Evolutionary conservation across 306 rosid species (phyloP).

Genomic region (Hippophae rhamnoides): DNA sequence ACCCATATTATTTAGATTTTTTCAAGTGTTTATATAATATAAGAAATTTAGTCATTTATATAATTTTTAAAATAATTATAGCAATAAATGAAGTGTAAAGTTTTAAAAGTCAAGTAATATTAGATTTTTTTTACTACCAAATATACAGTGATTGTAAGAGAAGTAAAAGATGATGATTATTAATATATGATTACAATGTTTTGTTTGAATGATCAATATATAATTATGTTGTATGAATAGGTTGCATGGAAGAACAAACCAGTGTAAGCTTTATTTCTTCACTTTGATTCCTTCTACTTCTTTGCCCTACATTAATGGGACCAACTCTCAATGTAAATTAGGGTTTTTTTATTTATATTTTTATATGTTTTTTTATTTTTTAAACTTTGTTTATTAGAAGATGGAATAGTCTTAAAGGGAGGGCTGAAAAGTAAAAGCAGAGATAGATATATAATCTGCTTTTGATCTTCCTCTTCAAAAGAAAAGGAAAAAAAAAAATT

Average conservation of each 20-base stretch:
- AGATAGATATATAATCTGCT: conserved; percentile 27
- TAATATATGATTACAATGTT: conserved; percentile 58
- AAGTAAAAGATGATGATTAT: conserved; percentile 71
- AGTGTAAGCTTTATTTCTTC: conserved; percentile 45
- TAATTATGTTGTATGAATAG: conserved; percentile 41
- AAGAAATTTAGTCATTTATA: too few species aligned
- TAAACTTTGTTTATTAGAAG: conserved; percentile 16
- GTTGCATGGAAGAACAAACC: conserved; percentile 40
- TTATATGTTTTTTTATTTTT: not conserved
- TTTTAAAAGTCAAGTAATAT: too few species aligned
- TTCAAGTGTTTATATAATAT: too few species aligned
- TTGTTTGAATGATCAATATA: conserved; percentile 48
- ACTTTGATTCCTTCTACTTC: conserved; percentile 72
- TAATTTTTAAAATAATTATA: too few species aligned
- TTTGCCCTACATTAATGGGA: conserved; percentile 53
- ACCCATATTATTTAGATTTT: too few species aligned
- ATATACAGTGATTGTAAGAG: conserved; percentile 40
- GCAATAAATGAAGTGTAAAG: too few species aligned
- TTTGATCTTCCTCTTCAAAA: conserved; percentile 55
- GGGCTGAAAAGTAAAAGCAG: conserved; percentile 63
- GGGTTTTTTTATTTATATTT: too few species aligned
- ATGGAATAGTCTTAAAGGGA: conserved; percentile 66
- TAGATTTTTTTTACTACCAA: conserved; percentile 2
- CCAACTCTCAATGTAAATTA: conserved; percentile 37
- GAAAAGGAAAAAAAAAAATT: conserved; percentile 26